phyloP scores from a whole-genome alignment of 345 rosid genomes.

The Combretum micranthum region DNA sequence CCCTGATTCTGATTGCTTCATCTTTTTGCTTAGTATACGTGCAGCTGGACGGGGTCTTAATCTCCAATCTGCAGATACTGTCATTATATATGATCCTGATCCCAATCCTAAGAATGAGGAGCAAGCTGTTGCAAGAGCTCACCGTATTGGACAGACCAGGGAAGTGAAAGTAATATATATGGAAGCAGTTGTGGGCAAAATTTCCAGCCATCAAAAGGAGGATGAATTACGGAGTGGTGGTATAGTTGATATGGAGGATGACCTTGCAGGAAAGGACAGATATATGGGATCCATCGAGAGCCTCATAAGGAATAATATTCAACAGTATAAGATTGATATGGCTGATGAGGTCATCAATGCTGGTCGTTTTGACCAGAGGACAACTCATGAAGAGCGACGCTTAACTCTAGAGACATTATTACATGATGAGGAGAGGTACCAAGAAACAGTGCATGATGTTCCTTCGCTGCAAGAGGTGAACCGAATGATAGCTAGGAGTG shows the following conservation, averaged over 20 bases:
- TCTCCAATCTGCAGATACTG: conserved; percentile 99
- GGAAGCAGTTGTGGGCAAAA: conserved; percentile 98
- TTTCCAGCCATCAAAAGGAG: conserved; percentile 87
- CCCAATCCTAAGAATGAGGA: conserved; percentile 99
- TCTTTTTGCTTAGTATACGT: conserved; percentile 94
- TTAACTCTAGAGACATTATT: conserved; percentile 93
- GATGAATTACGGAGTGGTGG: conserved; percentile 92
- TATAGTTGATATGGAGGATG: conserved; percentile 80
- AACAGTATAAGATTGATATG: conserved; percentile 99
- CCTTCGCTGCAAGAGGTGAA: conserved; percentile 94
- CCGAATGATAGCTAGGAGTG: conserved; percentile 95
- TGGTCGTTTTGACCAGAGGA: conserved; percentile 99
- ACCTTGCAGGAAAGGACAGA: conserved; percentile 95
- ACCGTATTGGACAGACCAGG: conserved; percentile 95
- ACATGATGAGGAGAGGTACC: conserved; percentile 98
- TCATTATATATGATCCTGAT: conserved; percentile 98
- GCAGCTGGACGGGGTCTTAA: conserved; percentile 99
- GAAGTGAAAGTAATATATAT: conserved; percentile 97
- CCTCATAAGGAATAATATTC: conserved; percentile 97
- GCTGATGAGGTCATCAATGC: conserved; percentile 99
- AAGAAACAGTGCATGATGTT: conserved; percentile 97
- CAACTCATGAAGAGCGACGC: conserved; percentile 98
- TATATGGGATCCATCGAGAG: conserved; percentile 98
- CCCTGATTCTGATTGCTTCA: conserved; percentile 80
- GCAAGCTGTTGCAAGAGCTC: conserved; percentile 99